Percentiles rank a stretch among this genome's conserved stretches.
These are phyloP conservation scores for Aspergillus mulundensis DNA, from an alignment of 495 filamentous ascomycete genomes.

Conservation along the genomic window DNA sequence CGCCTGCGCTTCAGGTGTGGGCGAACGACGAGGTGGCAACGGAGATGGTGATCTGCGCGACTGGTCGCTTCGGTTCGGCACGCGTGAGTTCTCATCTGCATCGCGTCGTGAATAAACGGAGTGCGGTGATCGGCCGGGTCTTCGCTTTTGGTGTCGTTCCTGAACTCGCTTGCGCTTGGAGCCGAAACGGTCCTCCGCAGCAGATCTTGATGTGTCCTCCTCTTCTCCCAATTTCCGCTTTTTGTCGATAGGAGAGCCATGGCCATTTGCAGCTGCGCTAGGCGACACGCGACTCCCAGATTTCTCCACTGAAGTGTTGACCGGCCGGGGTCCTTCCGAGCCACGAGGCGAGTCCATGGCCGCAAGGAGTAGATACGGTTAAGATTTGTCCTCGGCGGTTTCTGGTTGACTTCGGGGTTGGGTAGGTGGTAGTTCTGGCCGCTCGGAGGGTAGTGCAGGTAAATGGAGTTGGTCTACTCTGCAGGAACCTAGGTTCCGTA, in stretches of 20 bases:
- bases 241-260: conserved; percentile 20
- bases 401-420: not conserved
- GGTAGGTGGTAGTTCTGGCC: not conserved
- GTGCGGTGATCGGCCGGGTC: conserved; percentile 35
- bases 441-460: conserved; percentile 1
- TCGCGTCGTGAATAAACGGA: conserved; percentile 44
- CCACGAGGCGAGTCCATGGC: conserved; percentile 6
- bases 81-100: conserved; percentile 18
- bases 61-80: conserved; percentile 19
- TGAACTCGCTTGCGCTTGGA: conserved; percentile 43
- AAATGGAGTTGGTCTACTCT: not conserved
- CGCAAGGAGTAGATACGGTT: not conserved
- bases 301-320: not conserved
- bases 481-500: conserved; percentile 1
- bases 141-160: conserved; percentile 42
- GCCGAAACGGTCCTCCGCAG: conserved; percentile 22
- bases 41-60: conserved; percentile 37
- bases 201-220: conserved; percentile 16
- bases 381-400: not conserved
- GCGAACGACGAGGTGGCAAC: conserved; percentile 31
- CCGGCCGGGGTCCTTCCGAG: not conserved
- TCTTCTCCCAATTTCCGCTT: conserved; percentile 28
- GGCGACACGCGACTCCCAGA: conserved; percentile 11
- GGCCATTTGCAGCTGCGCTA: conserved; percentile 5
- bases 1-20: conserved; percentile 40